Base-by-base conservation (phyloP, 768 basidiomycete genomes). In the Tulasnella sp. region DNA sequence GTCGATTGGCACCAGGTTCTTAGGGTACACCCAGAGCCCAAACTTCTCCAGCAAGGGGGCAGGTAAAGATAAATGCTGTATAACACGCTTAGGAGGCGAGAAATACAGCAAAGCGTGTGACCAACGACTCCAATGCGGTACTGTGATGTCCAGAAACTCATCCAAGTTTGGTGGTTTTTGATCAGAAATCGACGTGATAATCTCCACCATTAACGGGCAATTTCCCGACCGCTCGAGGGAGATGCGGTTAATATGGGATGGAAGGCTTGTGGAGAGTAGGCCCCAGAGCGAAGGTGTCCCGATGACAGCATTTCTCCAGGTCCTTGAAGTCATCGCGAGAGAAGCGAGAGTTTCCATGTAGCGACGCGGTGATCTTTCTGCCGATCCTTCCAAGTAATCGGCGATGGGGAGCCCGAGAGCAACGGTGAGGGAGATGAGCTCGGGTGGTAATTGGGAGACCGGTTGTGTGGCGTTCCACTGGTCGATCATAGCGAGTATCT, bases 211-310 rank as follows among this genome's bases (percentile, higher is more conserved):
- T 23, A 61, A 11, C 23, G 57, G 57, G n/a, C 57, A 61, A 4
- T 5, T 29, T 61, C n/a, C 57, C 13, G 57, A 61, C 57, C 57
- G 23, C n/a, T 61, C 29, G 23, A 61, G 57, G 13, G 57, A 61
- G 11, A 61, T n/a, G 57, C 29, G 57, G 23, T 61, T 61, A 23
- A 61, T 61, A 23, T 61, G 57, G n/a, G n/a, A 23, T 11, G 57
- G 57, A 10, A 29, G 29, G 29, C 9, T 3, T 0, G 57, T 61
- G n/a, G 57, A 61, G 29, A 61, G 57, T 23, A 29, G 23, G 9
- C 57, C 57, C 57, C 57, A 61, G 57, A 61, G 57, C n/a, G n/a
- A 29, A 61, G 57, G 29, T 35, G 55, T 57, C 55, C 55, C 55
- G 55, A 57, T 57, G 13, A 57, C 2, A 57, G 55, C 26, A 9